phyloP scores from a whole-genome alignment of 164 flowering plant species.

The Akebia trifoliata region DNA sequence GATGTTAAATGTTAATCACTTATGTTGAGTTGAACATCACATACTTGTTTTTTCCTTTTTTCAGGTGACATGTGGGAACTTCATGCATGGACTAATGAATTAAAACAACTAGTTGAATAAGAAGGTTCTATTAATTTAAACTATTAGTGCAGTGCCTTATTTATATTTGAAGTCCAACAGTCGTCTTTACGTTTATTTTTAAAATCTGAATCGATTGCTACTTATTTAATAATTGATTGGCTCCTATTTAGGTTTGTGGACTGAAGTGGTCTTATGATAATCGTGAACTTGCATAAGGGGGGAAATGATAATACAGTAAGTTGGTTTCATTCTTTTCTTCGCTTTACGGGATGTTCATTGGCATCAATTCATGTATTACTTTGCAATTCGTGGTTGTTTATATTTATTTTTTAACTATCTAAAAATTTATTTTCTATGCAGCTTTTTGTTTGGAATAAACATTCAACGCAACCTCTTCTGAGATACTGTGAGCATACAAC shows the following conservation, averaged over 20 bases:
- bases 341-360: no score
- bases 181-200: no score
- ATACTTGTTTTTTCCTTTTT: no score
- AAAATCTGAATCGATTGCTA: no score
- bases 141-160: no score
- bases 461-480: constrained; percentile 80
- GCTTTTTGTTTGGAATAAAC: constrained; percentile 98
- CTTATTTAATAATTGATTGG: background rate
- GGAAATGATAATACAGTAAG: constrained; percentile 92
- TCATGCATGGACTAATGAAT: no score
- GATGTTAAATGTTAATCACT: no score
- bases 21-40: no score
- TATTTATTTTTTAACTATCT: background rate
- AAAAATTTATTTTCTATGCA: constrained; percentile 23
- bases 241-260: constrained; percentile 74
- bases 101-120: no score
- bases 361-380: background rate
- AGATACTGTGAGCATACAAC: constrained; percentile 95
- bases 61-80: no score
- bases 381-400: background rate
- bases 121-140: no score
- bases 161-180: no score
- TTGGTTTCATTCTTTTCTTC: constrained; percentile 8
- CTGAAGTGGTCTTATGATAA: constrained; percentile 98
- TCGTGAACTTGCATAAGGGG: constrained; percentile 93